phyloP scores from a whole-genome alignment of 305 asterid species.

The Caryopteris hybrid region DNA sequence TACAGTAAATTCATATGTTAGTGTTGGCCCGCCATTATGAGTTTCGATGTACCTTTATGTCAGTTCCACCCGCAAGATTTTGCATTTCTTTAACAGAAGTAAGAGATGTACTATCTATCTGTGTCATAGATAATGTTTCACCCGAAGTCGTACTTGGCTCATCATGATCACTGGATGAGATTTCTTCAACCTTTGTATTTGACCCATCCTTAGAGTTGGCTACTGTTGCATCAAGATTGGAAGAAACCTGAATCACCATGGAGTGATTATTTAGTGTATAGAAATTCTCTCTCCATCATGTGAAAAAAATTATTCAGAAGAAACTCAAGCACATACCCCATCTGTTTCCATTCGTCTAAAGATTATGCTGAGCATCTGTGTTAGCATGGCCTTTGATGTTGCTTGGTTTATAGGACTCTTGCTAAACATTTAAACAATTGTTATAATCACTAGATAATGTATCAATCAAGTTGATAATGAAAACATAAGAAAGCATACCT shows the following conservation, averaged over 20 bases:
- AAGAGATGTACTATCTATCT: slow-evolving; percentile 48
- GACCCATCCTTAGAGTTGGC: slow-evolving; percentile 34
- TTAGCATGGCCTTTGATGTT: slow-evolving; percentile 95
- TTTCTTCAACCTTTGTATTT: slow-evolving; percentile 45
- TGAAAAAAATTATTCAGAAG: slow-evolving; percentile 21
- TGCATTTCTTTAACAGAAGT: slow-evolving; percentile 80
- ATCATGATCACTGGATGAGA: slow-evolving; percentile 53
- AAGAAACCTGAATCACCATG: slow-evolving; percentile 49
- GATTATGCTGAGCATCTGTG: slow-evolving; percentile 91
- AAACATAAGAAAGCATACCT: slow-evolving; percentile 51
- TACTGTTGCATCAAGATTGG: slow-evolving; percentile 42
- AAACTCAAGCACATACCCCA: slow-evolving; percentile 45
- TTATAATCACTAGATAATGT: slow-evolving; percentile 24
- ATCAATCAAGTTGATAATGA: slow-evolving; percentile 23
- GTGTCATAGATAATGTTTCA: slow-evolving; percentile 41
- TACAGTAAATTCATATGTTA: slow-evolving; percentile 11
- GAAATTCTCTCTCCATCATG: slow-evolving; percentile 19
- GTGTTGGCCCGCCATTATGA: slow-evolving; percentile 1
- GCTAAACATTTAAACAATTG: slow-evolving; percentile 50
- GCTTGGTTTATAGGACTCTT: slow-evolving; percentile 99
- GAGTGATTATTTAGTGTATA: not conserved
- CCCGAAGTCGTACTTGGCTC: slow-evolving; percentile 45
- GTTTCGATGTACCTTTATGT: slow-evolving; percentile 67
- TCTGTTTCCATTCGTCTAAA: slow-evolving; percentile 91
- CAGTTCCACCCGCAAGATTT: slow-evolving; percentile 81